Base-by-base conservation (phyloP, 257 asterid species). In the Solanum lignicaule region DNA sequence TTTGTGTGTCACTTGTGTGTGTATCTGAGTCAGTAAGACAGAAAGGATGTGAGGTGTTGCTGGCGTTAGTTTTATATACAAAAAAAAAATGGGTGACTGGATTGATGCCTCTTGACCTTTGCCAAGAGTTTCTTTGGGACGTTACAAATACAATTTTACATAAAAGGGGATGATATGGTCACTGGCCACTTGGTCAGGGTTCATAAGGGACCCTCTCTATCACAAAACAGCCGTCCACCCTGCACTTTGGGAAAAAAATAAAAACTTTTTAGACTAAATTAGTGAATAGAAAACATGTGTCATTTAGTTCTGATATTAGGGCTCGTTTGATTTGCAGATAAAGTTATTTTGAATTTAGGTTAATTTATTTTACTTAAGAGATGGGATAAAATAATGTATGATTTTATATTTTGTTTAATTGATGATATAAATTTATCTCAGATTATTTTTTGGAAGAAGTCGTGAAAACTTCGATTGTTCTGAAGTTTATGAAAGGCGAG, bases 41-140 rank as follows among this genome's bases (percentile, higher is more conserved):
- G 20, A 68, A 69, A 79, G 86, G 86, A 86, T 82, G 87, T 14
- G 85, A 83, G 46, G 75, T 66, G 60, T 65, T 74, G 36, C 39
- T 79, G 65, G 66, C 36, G 20, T n/a, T 66, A 60, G 75, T 52
- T 86, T n/a, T 72, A 87, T 74, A 62, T 65, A 83, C 16, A 43
- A 43, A 48, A 48, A 46, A 48, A 4, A 27, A 43, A 27, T 2
- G 39, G 65, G 39, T 69, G 39, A 68, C 32, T 6, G 4, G 10
- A 68, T 43, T 58, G 58, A 78, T 91, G 93, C 88, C 94, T 90
- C 88, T 88, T 91, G 92, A 85, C 92, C 58, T 88, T 90, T 91
- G 74, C 89, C 91, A 84, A 90, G 92, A 89, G 92, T 52, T 48
- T 88, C 32, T n/a, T 32, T 79, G 25, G 65, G 84, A 27, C 15